Percentiles rank a stretch among this genome's conserved stretches.
These are phyloP conservation scores for Carex pumila DNA, from an alignment of 176 grass and related monocot species.

Conservation along the genomic window DNA sequence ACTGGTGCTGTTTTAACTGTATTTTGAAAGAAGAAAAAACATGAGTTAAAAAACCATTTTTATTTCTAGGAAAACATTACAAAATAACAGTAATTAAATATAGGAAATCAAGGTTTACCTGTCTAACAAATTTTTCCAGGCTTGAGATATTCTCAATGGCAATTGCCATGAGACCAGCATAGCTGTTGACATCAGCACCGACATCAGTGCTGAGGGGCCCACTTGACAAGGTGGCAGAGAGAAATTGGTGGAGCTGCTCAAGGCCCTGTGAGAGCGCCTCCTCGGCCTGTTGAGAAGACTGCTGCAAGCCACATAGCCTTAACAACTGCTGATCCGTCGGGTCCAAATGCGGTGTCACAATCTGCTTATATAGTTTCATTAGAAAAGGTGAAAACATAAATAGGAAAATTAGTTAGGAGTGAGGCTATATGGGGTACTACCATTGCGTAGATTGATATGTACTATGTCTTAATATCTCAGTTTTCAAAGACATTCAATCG, in stretches of 20 bases:
- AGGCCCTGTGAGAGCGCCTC: conserved; percentile 77
- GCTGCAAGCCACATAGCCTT: conserved; percentile 62
- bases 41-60: background rate
- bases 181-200: conserved; percentile 34
- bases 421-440: no score
- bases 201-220: conserved; percentile 45
- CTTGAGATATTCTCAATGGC: conserved; percentile 63
- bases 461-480: no score
- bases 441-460: no score
- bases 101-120: conserved; percentile 31
- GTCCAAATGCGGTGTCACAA: conserved; percentile 70
- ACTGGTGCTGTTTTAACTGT: background rate
- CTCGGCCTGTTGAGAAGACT: conserved; percentile 87
- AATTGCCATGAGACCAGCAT: conserved; percentile 53
- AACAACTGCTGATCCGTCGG: conserved; percentile 83
- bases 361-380: conserved; percentile 23
- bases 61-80: background rate
- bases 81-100: background rate
- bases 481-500: no score
- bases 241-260: conserved; percentile 60
- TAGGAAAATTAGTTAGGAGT: background rate
- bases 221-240: conserved; percentile 59
- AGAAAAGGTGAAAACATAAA: background rate
- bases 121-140: conserved; percentile 72
- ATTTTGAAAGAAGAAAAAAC: background rate